Evolutionary conservation across 2,329 filamentous ascomycete species (phyloP), one percentile per base, ranked within the genome.

Genomic region (Colletotrichum sp.): DNA sequence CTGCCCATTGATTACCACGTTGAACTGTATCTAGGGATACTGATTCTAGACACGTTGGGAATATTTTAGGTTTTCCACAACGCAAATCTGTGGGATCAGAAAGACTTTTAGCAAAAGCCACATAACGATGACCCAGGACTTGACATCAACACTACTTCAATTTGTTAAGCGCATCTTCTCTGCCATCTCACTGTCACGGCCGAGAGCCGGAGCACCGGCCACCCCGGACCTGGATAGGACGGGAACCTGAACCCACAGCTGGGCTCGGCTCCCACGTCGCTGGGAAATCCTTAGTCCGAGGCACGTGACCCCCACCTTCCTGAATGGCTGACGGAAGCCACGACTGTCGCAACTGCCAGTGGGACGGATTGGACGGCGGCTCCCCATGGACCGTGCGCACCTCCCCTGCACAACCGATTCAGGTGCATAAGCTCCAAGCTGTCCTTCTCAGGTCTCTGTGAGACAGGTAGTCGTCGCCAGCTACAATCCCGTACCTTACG

Each of bases 351-450:
- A 60, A 21, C 55, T 60, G 70, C 34, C 64, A 65, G 59, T 30
- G 70, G 57, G 32, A 62, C 55, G 59, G 69, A 64, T 44, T 69
- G 70, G 64, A 69, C 34, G 49, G 71, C 70, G 70, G 64, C 73
- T 73, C 59, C 65, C 21, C 7, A 18, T 76, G 74, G 71, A 65
- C 74, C 70, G 74, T 76, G 74, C 74, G 69, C 74, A 1, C 39
- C 30, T 6, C 73, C 74, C 74, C 74, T 76, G 70, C 59, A 69
- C 71, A 67, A 73, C 70, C 55, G 71, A 75, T 68, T 71, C 71
- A 77, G 60, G 32, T 67, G 71, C 72, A 75, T 71, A 86, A 87
- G 85, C 85, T 87, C 85, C 85, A 87, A 87, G 85, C 85, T 87
- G 85, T 87, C 86, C 85, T 87, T 83, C 82, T 71, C 77, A 68